Conservation (phyloP, 2,329 filamentous ascomycete species). For the Xylariaceae sp. region DNA sequence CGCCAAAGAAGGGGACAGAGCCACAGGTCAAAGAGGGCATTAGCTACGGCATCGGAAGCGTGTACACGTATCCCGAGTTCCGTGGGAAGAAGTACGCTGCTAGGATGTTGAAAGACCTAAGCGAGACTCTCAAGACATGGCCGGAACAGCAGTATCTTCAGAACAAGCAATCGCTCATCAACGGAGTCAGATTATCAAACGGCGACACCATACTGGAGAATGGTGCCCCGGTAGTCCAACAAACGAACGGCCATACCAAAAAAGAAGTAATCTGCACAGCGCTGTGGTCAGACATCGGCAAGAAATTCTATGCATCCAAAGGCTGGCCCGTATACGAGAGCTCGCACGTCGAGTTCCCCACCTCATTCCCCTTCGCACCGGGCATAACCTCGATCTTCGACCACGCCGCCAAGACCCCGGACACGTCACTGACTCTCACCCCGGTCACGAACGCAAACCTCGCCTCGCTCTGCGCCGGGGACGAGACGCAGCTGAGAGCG, state of each 20-base stretch:
- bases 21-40: constrained; percentile 50
- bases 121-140: constrained; percentile 39
- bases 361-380: constrained; percentile 28
- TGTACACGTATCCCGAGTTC: constrained; percentile 69
- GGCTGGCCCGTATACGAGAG: constrained; percentile 78
- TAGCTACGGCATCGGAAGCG: constrained; percentile 74
- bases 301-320: constrained; percentile 71
- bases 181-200: neutral
- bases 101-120: constrained; percentile 70
- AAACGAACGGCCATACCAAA: neutral
- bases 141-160: constrained; percentile 26
- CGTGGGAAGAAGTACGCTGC: constrained; percentile 74
- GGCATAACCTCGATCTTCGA: constrained; percentile 25
- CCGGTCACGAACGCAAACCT: constrained; percentile 61
- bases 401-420: neutral
- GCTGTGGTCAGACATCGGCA: constrained; percentile 83
- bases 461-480: constrained; percentile 57
- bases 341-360: constrained; percentile 65
- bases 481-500: constrained; percentile 60
- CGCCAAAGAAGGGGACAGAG: constrained; percentile 14
- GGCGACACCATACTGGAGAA: neutral
- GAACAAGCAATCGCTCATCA: neutral
- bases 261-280: constrained; percentile 62
- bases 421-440: constrained; percentile 16
- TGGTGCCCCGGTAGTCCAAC: constrained; percentile 4